These are phyloP conservation scores for Citrus sinensis DNA, from an alignment of 345 rosid genomes.

Conservation along the genomic window DVS_A1.0 CM039161.1:9689001-9689500, in stretches of 20 bases:
- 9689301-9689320: slow-evolving; percentile 89
- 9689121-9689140: neutral
- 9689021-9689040: neutral
- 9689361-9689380: slow-evolving; percentile 56
- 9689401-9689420: neutral
- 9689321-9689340: slow-evolving; percentile 93
- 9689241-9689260: slow-evolving; percentile 84
- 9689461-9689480: neutral
- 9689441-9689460: neutral
- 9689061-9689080: neutral
- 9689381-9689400: slow-evolving; percentile 41
- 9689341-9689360: slow-evolving; percentile 54
- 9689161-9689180: neutral
- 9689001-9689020: neutral
- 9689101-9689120: neutral
- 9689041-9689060: neutral
- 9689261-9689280: slow-evolving; percentile 83
- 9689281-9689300: slow-evolving; percentile 98
- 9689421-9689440: neutral
- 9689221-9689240: slow-evolving; percentile 99
- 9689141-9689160: neutral
- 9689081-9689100: neutral
- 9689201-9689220: neutral
- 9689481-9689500: slow-evolving; percentile 79
- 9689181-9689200: neutral